These are phyloP conservation scores for Nepenthes mirabilis DNA, from an alignment of 148 eudicot species.

Conservation along the genomic window DNA sequence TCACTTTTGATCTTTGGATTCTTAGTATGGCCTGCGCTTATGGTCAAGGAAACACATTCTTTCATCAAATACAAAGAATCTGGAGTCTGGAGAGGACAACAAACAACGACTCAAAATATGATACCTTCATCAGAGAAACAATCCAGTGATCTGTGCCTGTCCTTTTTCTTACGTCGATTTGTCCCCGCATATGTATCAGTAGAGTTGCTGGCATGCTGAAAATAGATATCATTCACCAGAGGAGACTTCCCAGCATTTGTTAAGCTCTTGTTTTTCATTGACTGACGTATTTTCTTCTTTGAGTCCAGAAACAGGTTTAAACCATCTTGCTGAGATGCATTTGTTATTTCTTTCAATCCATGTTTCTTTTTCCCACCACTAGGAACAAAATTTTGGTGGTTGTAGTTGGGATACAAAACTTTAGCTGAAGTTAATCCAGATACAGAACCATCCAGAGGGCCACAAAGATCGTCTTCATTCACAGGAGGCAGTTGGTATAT, in stretches of 20 bases:
- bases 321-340: conserved; percentile 24
- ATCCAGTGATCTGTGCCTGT: conserved; percentile 31
- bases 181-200: conserved; percentile 25
- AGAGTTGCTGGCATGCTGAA: conserved; percentile 26
- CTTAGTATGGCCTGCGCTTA: conserved; percentile 41
- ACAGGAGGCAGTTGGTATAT: conserved; percentile 31
- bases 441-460: conserved; percentile 22
- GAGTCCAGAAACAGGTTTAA: conserved; percentile 25
- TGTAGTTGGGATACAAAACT: conserved; percentile 13
- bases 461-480: conserved; percentile 19
- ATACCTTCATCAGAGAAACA: conserved; percentile 49
- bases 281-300: conserved; percentile 23
- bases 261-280: conserved; percentile 26
- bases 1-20: conserved; percentile 34
- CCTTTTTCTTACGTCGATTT: conserved; percentile 24
- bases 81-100: background rate
- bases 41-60: conserved; percentile 5
- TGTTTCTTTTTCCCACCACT: conserved; percentile 29
- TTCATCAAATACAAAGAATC: conserved; percentile 1
- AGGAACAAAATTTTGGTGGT: conserved; percentile 10
- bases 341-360: conserved; percentile 34
- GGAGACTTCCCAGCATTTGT: conserved; percentile 25
- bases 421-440: conserved; percentile 20
- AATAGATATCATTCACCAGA: conserved; percentile 16
- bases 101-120: conserved; percentile 7